These are phyloP conservation scores for Xylariales sp. DNA, from an alignment of 2,329 filamentous ascomycete species.

Conservation along the genomic window DNA sequence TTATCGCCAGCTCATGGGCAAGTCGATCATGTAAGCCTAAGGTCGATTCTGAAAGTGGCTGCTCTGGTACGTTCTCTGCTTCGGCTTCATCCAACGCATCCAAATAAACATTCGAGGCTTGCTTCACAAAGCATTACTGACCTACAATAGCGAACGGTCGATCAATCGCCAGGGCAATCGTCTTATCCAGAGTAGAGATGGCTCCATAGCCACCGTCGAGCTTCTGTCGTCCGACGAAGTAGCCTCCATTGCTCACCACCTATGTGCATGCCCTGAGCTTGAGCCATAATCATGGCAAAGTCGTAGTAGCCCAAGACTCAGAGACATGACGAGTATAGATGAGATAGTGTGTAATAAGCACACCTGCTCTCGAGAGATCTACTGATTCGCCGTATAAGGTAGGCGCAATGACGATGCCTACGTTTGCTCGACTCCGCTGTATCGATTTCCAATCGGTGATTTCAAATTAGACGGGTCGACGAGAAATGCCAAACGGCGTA, in stretches of 20 bases:
- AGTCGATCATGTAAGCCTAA: slow-evolving; percentile 27
- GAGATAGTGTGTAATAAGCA: slow-evolving; percentile 34
- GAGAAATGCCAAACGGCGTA: too few relatives aligned
- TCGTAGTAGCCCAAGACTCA: slow-evolving; percentile 37
- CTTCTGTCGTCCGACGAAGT: slow-evolving; percentile 31
- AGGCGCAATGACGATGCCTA: slow-evolving; percentile 35
- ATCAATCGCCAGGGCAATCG: slow-evolving; percentile 34
- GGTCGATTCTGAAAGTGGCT: slow-evolving; percentile 27
- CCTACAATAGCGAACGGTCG: slow-evolving; percentile 34
- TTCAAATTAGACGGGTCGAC: too few relatives aligned
- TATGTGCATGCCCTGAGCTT: slow-evolving; percentile 38
- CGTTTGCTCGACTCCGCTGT: too few relatives aligned
- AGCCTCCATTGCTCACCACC: slow-evolving; percentile 35
- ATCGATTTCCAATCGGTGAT: too few relatives aligned
- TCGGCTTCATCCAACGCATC: slow-evolving; percentile 7
- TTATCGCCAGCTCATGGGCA: slow-evolving; percentile 28
- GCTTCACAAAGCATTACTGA: slow-evolving; percentile 32
- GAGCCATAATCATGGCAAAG: slow-evolving; percentile 38
- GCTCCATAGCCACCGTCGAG: slow-evolving; percentile 33
- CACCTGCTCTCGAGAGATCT: slow-evolving; percentile 34
- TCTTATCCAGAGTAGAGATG: slow-evolving; percentile 34
- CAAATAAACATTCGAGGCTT: slow-evolving; percentile 28
- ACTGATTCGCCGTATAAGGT: slow-evolving; percentile 36
- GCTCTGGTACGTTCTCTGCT: slow-evolving; percentile 12
- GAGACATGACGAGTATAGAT: slow-evolving; percentile 32